phyloP scores from a whole-genome alignment of 352 stramenopile species.

The Phytophthora fragariaefolia region DNA sequence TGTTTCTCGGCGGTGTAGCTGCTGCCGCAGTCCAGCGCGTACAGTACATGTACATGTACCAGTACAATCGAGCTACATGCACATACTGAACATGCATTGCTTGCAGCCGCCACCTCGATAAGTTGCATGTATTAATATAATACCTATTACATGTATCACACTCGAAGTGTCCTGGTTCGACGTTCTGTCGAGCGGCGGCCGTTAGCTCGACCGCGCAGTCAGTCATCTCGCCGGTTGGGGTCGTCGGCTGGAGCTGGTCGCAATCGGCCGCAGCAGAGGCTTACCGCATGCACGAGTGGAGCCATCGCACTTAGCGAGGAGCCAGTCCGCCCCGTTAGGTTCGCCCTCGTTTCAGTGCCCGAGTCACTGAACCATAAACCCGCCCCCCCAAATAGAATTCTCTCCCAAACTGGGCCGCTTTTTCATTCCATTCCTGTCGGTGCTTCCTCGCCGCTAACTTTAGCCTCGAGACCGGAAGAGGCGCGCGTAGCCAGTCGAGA shows the following conservation, averaged over 20 bases:
- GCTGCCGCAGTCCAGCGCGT: background rate
- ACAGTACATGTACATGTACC: too few relatives aligned
- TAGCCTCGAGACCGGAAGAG: too few relatives aligned
- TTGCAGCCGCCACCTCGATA: too few relatives aligned
- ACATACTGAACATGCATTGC: too few relatives aligned
- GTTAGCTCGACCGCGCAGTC: too few relatives aligned
- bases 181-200: too few relatives aligned
- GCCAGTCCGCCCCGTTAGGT: conserved; percentile 20
- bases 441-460: conserved; percentile 20
- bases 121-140: too few relatives aligned
- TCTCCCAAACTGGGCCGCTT: conserved; percentile 10
- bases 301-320: conserved; percentile 26
- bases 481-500: conserved; percentile 19
- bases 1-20: background rate
- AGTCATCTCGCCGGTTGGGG: too few relatives aligned
- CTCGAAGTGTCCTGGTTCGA: too few relatives aligned
- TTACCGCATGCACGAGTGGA: conserved; percentile 11
- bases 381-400: background rate
- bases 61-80: too few relatives aligned
- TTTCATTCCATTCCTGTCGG: conserved; percentile 23
- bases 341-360: background rate
- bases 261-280: background rate
- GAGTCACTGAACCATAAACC: background rate
- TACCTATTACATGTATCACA: too few relatives aligned
- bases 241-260: background rate